These are phyloP conservation scores for Arthrobotrys megalospora DNA, from an alignment of 2,329 filamentous ascomycete genomes.

Conservation along the genomic window DNA sequence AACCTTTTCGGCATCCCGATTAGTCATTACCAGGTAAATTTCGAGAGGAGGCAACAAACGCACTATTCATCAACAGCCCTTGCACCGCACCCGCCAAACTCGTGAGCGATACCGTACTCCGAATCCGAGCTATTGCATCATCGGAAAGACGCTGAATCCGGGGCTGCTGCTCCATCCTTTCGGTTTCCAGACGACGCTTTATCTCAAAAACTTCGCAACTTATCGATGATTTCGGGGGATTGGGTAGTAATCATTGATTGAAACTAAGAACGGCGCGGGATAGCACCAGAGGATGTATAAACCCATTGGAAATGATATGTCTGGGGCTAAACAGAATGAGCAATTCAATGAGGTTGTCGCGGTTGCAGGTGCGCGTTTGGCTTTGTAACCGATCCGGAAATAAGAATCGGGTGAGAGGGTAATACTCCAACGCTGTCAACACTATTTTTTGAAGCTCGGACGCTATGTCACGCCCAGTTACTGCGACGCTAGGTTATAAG, in stretches of 20 bases:
- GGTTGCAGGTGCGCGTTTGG: constrained; percentile 20
- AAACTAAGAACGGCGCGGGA: not conserved
- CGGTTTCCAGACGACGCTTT: not conserved
- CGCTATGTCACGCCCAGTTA: not conserved
- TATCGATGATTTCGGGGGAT: not conserved
- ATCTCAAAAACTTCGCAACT: not conserved
- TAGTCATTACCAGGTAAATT: not conserved
- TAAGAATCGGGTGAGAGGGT: not conserved
- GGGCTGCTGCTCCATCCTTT: not conserved
- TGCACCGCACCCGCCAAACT: constrained; percentile 30
- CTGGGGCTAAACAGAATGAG: constrained; percentile 1
- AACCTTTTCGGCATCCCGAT: constrained; percentile 61
- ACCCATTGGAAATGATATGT: not conserved
- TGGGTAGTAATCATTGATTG: constrained; percentile 21
- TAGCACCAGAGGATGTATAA: not conserved
- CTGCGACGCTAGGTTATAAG: not conserved
- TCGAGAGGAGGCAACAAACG: not conserved
- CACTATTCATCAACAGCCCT: constrained; percentile 53
- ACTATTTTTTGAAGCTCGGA: not conserved
- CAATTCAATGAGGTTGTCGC: constrained; percentile 26
- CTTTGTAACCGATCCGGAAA: constrained; percentile 17
- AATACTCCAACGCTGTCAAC: constrained; percentile 15
- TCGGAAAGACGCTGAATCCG: constrained; percentile 39
- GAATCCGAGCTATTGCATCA: constrained; percentile 26
- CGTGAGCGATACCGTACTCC: constrained; percentile 30